Percentiles rank a stretch among this genome's conserved stretches.
phyloP scores from a whole-genome alignment of 2,329 filamentous ascomycete genomes.

The Periconia sp. region DNA sequence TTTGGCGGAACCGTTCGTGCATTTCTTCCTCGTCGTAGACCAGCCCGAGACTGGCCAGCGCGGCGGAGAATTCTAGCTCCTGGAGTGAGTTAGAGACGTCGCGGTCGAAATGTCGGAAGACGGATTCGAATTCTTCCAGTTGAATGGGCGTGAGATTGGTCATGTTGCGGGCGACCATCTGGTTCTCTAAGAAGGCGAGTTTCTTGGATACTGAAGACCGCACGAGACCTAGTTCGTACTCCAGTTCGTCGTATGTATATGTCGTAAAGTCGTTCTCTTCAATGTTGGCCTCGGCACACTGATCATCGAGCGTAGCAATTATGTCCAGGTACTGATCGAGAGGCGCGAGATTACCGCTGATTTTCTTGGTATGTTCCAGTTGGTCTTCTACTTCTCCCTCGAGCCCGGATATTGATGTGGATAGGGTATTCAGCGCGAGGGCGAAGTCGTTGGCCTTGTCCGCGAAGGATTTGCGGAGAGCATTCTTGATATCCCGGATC shows the following conservation, averaged over 20 bases:
- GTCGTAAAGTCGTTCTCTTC: slow-evolving; percentile 99
- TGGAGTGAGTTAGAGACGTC: slow-evolving; percentile 87
- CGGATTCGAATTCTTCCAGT: slow-evolving; percentile 96
- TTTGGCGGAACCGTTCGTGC: slow-evolving; percentile 90
- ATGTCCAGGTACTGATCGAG: slow-evolving; percentile 89
- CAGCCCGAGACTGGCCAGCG: slow-evolving; percentile 88
- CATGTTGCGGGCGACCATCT: slow-evolving; percentile 98
- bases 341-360: slow-evolving; percentile 82
- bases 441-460: slow-evolving; percentile 99
- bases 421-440: slow-evolving; percentile 89
- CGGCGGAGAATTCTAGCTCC: slow-evolving; percentile 94
- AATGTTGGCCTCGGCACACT: slow-evolving; percentile 95
- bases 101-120: slow-evolving; percentile 96
- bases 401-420: slow-evolving; percentile 91
- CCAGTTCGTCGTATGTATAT: slow-evolving; percentile 94
- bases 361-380: slow-evolving; percentile 78
- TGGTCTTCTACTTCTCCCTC: slow-evolving; percentile 98
- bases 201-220: slow-evolving; percentile 95
- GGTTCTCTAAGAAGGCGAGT: slow-evolving; percentile 93
- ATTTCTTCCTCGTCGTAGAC: slow-evolving; percentile 98
- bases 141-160: slow-evolving; percentile 98
- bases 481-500: slow-evolving; percentile 98
- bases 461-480: slow-evolving; percentile 86
- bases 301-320: slow-evolving; percentile 81
- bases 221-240: slow-evolving; percentile 89